Evolutionary conservation across 352 stramenopile genomes (phyloP), one percentile per base, ranked within the genome.

Genomic region (Stramenopiles sp.): DNA sequence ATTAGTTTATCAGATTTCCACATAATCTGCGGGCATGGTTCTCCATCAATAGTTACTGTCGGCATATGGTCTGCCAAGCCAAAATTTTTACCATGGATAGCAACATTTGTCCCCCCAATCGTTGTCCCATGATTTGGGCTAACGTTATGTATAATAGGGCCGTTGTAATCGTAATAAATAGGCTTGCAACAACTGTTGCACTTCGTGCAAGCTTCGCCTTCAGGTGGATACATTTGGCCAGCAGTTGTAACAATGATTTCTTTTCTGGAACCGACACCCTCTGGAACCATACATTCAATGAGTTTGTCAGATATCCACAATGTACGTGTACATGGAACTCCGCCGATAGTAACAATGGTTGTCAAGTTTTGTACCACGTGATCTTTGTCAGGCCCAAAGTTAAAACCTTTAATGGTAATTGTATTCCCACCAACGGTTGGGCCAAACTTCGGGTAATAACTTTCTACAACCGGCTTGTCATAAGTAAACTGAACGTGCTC

Each of bases 1-100:
- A 78, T 14, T 14, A 33, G 8, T 14, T 31, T 8, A 14, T 78
- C 71, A 33, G 71, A 78, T 78, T 78, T 78, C 71, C 71, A 78
- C 30, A 33, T 78, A 14, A 33, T 78, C 22, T 78, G 30, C 71
- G 31, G 71, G 22, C 71, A 78, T 33, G 30, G 30, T 8, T 14
- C 30, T 31, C 71, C 71, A 78, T 33, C 71, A 78, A 78, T 78
- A 14, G 30, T 78, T 33, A 33, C 71, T 14, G 31, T 33, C 22
- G 71, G 71, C 30, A 78, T 33, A 8, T 31, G 71, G 22, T 33
- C 30, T 78, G 30, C 30, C 8, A 14, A 14, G 8, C 71, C 71
- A 14, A 78, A 78, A 33, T 78, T 33, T 78, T 78, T 78, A 31
- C 71, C 71, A 33, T 78, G 71, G 22, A 78, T 78, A 8, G 31